Evolutionary conservation across 169 alveolate genomes (phyloP), one percentile per base, ranked within the genome.

Genomic region (Blepharisma undulans): DNA sequence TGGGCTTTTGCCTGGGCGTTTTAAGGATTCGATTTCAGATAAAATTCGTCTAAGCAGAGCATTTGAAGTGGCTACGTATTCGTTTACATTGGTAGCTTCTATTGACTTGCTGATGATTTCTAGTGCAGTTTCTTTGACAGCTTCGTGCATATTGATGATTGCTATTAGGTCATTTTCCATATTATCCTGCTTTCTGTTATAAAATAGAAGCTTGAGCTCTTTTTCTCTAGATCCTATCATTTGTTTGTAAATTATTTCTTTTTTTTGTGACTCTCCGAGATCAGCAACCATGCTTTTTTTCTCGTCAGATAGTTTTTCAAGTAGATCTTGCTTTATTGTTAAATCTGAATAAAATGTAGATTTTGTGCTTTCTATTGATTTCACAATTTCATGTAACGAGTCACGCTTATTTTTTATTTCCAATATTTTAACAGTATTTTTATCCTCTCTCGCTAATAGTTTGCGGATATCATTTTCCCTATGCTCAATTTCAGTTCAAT

Each of bases 211-310:
- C 19, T 82, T 22, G 18, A 82, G 29, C 60, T 82, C 89, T 82
- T 59, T 82, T 82, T 82, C 78, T 7, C 89, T 34, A 3, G 89
- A 36, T 22, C 34, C 29, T 36, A 48, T 60, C 89, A 82, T 82
- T 60, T 82, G 89, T 82, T 82, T 34, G 76, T 36, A 82, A 21
- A 82, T 22, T 19, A 60, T 82, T 82, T 82, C 89, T 82, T 59
- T 82, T 82, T 82, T 82, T 4, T 82, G 72, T 19, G 71, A 21
- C 8, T 82, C 89, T 21, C n/a, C 27, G 1, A 82, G 78, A 4
- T 82, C 89, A 34, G 36, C 18, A 1, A 21, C 77, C 27, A 59
- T 32, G 33, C 30, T 22, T 19, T 22, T 36, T 82, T 82, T 82
- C 22, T 22, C 36, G 7, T 82, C 60, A 8, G 72, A 25, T 3